Evolutionary conservation across 2,329 filamentous ascomycete species (phyloP), one percentile per base, ranked within the genome.

Genomic region (Aspergillus sp.): DNA sequence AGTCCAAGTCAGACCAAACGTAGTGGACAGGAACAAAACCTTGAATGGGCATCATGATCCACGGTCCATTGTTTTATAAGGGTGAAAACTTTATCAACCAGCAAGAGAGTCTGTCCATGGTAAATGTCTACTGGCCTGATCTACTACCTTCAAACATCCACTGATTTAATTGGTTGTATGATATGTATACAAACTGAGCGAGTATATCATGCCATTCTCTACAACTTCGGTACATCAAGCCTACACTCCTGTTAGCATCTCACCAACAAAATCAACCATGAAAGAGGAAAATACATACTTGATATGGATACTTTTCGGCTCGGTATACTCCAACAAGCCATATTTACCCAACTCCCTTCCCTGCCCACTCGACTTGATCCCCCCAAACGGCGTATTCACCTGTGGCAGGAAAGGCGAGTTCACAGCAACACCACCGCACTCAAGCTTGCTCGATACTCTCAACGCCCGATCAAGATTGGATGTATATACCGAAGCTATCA

Each of bases 331-430:
- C 27, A 56, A 12, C 9, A 56, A 33, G 5, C 47, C 54, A 15
- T 56, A 24, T 33, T 46, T 51, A 3, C 54, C 54, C 41, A 56
- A 23, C 7, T 56, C 54, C 21, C 55, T 23, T 0, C 55, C 48
- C 48, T 45, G 35, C 7, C 55, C 55, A 35, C 55, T 52, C 21
- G 31, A n/a, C 55, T 57, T 57, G 14, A 41, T 31, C 3, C 55
- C 48, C 3, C 55, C 55, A 41, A 57, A 57, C 2, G 55, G 40
- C 9, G 55, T 57, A 40, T 47, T 46, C 6, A 57, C 31, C 31
- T 57, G 40, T n/a, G 55, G 55, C 4, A 57, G n/a, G 21, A 57
- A 57, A 12, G 55, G 55, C 17, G 58, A 57, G 43, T 60, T 60
- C 37, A 60, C 49, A 17, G 58, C 58, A 2, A 60, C 51, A 7